Evolutionary conservation across 768 basidiomycete species (phyloP), one percentile per base, ranked within the genome.

Genomic region (Termitomyces titanicus): DNA sequence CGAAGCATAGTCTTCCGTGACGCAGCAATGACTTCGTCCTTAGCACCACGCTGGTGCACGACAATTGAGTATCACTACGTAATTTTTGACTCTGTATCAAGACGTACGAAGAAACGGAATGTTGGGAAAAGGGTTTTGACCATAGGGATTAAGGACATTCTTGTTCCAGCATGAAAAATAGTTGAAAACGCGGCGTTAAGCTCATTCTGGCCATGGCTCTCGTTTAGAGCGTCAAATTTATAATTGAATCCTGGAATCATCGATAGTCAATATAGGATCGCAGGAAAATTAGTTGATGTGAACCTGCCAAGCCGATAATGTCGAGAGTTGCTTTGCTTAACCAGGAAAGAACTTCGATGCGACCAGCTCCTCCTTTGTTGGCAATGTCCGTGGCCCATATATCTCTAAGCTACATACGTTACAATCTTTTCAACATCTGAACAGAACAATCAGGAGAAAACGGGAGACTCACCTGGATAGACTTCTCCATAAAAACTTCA

Each of bases 251-350:
- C 68, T 70, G 5, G 18, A 37, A 66, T 35, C 74, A 63, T 64
- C 80, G 33, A 12, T 17, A 1, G 25, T 15, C 24, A 79, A 12
- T 64, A 63, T 76, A 20, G n/a, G 17, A 48, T 27, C 17, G 5
- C 20, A 33, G n/a, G 2, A 22, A 46, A 17, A 45, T 18, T 11
- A 20, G 3, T 2, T 25, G 25, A 6, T 45, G 5, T 42, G 63
- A 27, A 61, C 86, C 84, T 72, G 74, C 85, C 38, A 87, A 72
- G 8, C 89, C 89, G 49, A 94, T 91, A 51, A 89, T 80, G 59
- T 92, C 91, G 9, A 92, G 73, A 5, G 89, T 90, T 44, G 80
- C 79, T 54, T 80, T 81, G 43, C 80, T 83, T 2, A 92, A 71
- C 81, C 84, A 89, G 3, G 75, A 70, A 39, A 86, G 70, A 2